Evolutionary conservation across 2,329 filamentous ascomycete species (phyloP).

Genomic region (Claviceps quebecensis): DNA sequence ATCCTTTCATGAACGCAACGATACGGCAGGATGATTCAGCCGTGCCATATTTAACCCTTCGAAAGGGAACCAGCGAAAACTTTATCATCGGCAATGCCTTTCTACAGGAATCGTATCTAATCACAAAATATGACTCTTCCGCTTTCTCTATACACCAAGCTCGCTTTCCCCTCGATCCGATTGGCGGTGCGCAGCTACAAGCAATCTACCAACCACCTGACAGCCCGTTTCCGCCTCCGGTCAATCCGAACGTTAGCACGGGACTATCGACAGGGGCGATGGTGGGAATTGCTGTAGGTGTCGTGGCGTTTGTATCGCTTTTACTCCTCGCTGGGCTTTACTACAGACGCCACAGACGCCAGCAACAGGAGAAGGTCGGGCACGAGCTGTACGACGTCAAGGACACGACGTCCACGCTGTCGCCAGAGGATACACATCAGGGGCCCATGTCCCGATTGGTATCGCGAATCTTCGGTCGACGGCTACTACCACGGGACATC

Average conservation of each 20-base stretch:
- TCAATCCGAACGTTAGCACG: slow-evolving; percentile 6
- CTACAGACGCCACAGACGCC: slow-evolving; percentile 21
- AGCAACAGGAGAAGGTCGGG: slow-evolving; percentile 12
- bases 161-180: slow-evolving; percentile 30
- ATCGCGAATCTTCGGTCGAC: slow-evolving; percentile 27
- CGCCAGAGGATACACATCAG: slow-evolving; percentile 12
- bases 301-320: slow-evolving; percentile 19
- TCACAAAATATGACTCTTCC: slow-evolving; percentile 40
- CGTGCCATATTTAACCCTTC: slow-evolving; percentile 52
- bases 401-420: slow-evolving; percentile 21
- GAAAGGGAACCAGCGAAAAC: slow-evolving; percentile 35
- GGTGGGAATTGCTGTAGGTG: slow-evolving; percentile 32
- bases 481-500: slow-evolving; percentile 15
- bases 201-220: slow-evolving; percentile 28
- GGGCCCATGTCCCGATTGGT: slow-evolving; percentile 19
- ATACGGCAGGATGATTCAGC: slow-evolving; percentile 30
- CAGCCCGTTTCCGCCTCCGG: slow-evolving; percentile 32
- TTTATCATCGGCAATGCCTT: slow-evolving; percentile 54
- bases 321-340: slow-evolving; percentile 18
- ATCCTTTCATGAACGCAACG: slow-evolving; percentile 30
- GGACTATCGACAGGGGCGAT: slow-evolving; percentile 27
- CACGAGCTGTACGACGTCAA: slow-evolving; percentile 21
- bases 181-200: slow-evolving; percentile 25
- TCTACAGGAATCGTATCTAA: slow-evolving; percentile 52
- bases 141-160: slow-evolving; percentile 43